Conservation (phyloP, 2,329 filamentous ascomycete genomes). For the Zasmidium citrigriseum region DNA sequence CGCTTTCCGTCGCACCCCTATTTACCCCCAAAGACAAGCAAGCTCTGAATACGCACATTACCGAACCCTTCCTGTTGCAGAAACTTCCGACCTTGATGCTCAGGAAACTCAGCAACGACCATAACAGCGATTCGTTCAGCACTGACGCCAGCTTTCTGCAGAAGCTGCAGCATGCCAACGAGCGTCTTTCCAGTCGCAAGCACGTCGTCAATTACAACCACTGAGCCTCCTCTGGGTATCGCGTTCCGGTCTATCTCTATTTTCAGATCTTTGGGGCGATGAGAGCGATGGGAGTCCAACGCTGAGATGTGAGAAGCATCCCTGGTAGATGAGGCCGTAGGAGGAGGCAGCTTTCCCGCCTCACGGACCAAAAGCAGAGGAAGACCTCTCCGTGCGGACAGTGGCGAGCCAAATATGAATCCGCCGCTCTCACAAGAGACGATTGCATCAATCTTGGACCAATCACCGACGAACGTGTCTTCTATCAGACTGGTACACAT, state of each 20-base stretch:
- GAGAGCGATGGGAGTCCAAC: conserved; percentile 18
- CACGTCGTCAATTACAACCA: conserved; percentile 64
- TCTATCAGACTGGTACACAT: conserved; percentile 56
- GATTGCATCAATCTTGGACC: conserved; percentile 49
- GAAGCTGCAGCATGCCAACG: conserved; percentile 53
- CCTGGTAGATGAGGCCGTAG: conserved; percentile 53
- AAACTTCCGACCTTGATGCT: conserved; percentile 53
- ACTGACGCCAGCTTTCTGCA: conserved; percentile 47
- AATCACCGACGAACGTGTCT: conserved; percentile 49
- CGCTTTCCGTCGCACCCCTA: background rate
- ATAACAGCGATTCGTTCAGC: conserved; percentile 49
- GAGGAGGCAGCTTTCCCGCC: conserved; percentile 61
- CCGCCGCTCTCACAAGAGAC: conserved; percentile 60
- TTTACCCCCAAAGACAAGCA: conserved; percentile 48
- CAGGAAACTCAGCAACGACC: conserved; percentile 60
- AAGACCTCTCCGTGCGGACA: conserved; percentile 45
- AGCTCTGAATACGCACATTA: conserved; percentile 51
- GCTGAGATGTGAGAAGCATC: conserved; percentile 57
- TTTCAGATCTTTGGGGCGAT: conserved; percentile 32
- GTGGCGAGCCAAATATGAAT: conserved; percentile 55
- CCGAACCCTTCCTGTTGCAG: conserved; percentile 54
- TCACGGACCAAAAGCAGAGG: conserved; percentile 56
- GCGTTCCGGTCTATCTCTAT: conserved; percentile 55
- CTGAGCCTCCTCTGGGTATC: conserved; percentile 42
- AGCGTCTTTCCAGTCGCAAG: conserved; percentile 59